A percentile compares a stretch with the other conserved stretches of the same genome.
Evolutionary conservation across 805 yeast genomes (phyloP).

Genomic region (Yarrowia sp.): DNA sequence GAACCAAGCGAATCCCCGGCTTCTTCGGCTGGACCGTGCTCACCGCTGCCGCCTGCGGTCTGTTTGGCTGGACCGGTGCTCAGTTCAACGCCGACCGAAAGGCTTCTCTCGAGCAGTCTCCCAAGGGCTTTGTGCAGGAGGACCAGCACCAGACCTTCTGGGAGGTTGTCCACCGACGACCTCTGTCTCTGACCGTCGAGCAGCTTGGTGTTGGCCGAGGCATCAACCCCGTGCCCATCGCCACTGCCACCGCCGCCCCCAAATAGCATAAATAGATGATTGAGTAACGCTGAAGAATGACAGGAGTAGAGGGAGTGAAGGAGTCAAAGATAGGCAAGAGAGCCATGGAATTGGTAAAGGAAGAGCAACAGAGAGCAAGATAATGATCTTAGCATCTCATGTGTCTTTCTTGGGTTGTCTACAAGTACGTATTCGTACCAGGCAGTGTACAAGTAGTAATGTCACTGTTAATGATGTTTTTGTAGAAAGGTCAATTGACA

Average conservation of each 20-base stretch:
- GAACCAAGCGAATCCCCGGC: slow-evolving; percentile 50
- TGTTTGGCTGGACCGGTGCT: slow-evolving; percentile 50
- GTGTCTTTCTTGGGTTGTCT: too few relatives aligned
- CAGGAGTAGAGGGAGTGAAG: too few relatives aligned
- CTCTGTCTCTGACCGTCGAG: slow-evolving; percentile 77
- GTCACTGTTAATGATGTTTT: too few relatives aligned
- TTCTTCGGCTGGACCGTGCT: slow-evolving; percentile 58
- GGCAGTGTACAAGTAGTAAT: too few relatives aligned
- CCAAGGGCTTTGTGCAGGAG: slow-evolving; percentile 52
- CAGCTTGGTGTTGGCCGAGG: slow-evolving; percentile 62
- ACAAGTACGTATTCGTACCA: too few relatives aligned
- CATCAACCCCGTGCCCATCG: slow-evolving; percentile 38
- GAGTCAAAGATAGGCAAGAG: too few relatives aligned
- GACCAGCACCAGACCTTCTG: slow-evolving; percentile 66
- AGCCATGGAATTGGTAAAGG: too few relatives aligned
- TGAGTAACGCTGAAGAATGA: neutral
- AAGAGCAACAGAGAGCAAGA: too few relatives aligned
- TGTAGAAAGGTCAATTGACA: too few relatives aligned
- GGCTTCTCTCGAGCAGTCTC: slow-evolving; percentile 45
- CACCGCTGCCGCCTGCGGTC: slow-evolving; percentile 56
- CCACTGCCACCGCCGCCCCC: slow-evolving; percentile 32
- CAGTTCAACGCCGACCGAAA: slow-evolving; percentile 46
- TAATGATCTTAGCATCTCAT: too few relatives aligned
- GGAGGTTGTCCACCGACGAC: slow-evolving; percentile 82
- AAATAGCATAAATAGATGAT: slow-evolving; percentile 23